Percentiles rank a stretch among this genome's conserved stretches.
phyloP scores from a whole-genome alignment of 75 land plant species.

The Pinus albicaulis region DNA sequence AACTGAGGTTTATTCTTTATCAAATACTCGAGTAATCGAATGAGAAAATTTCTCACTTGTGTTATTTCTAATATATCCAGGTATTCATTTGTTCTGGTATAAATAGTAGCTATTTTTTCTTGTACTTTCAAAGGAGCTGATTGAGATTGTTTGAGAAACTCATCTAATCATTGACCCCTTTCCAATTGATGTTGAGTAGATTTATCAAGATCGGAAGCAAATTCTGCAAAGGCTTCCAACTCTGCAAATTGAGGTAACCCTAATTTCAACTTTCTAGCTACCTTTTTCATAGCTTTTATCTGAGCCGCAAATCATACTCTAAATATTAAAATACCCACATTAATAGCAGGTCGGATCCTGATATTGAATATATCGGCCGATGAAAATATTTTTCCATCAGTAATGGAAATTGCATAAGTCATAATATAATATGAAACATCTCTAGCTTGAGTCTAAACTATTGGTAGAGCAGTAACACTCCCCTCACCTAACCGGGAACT shows the following conservation, averaged over 20 bases:
- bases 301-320: neutral
- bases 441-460: neutral
- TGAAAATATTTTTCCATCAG: neutral
- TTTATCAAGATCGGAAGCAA: neutral
- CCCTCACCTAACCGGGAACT: neutral
- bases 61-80: neutral
- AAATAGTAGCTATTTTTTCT: slow-evolving; percentile 2
- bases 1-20: too few species aligned
- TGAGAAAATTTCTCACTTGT: neutral
- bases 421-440: neutral
- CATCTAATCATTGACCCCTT: neutral
- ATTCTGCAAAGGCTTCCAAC: neutral
- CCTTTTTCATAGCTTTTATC: neutral
- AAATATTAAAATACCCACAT: neutral
- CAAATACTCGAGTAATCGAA: too few species aligned
- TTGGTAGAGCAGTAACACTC: neutral
- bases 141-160: slow-evolving; percentile 2
- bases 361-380: neutral
- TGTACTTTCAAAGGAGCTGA: neutral
- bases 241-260: neutral
- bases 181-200: neutral
- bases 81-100: neutral
- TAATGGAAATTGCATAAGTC: neutral
- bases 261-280: neutral
- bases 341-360: neutral